A percentile compares a stretch with the other conserved stretches of the same genome.
Evolutionary conservation across 805 yeast species (phyloP).

Genomic region (Zygosaccharomyces kombuchaensis): DNA sequence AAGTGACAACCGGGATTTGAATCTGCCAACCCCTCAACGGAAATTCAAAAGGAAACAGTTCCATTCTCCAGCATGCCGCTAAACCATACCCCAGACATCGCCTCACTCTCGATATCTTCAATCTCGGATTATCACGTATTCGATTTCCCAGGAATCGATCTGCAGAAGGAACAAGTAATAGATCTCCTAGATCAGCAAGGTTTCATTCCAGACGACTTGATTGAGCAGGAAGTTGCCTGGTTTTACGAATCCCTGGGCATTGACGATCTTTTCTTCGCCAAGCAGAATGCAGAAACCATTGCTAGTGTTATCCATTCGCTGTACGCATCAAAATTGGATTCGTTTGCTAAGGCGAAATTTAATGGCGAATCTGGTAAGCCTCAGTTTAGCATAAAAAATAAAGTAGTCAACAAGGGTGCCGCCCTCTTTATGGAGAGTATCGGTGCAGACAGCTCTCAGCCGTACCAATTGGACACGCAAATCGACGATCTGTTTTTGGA

Average conservation of each 20-base stretch:
- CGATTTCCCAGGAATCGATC: slow-evolving; percentile 74
- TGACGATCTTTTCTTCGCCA: slow-evolving; percentile 87
- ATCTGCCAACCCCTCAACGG: background rate
- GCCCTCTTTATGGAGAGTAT: slow-evolving; percentile 84
- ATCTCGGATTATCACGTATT: slow-evolving; percentile 66
- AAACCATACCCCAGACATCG: slow-evolving; percentile 35
- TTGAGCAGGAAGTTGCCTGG: slow-evolving; percentile 85
- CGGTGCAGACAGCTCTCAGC: slow-evolving; percentile 21
- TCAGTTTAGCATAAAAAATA: slow-evolving; percentile 63
- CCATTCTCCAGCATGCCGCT: slow-evolving; percentile 1
- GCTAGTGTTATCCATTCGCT: slow-evolving; percentile 82
- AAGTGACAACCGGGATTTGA: background rate
- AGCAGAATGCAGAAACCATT: slow-evolving; percentile 74
- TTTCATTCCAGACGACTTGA: slow-evolving; percentile 80
- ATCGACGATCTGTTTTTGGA: slow-evolving; percentile 83
- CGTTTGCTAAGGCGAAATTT: slow-evolving; percentile 60
- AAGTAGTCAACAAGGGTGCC: slow-evolving; percentile 70
- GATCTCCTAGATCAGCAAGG: slow-evolving; percentile 79
- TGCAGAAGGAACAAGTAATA: slow-evolving; percentile 76
- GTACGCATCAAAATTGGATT: slow-evolving; percentile 90
- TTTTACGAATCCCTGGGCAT: slow-evolving; percentile 84
- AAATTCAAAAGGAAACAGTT: background rate
- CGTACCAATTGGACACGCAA: slow-evolving; percentile 59
- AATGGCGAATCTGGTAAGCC: slow-evolving; percentile 3
- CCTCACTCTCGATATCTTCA: slow-evolving; percentile 41